A percentile compares a stretch with the other conserved stretches of the same genome.
Evolutionary conservation across 2,329 filamentous ascomycete genomes (phyloP).

Genomic region (Trichoderma harzianum): DNA sequence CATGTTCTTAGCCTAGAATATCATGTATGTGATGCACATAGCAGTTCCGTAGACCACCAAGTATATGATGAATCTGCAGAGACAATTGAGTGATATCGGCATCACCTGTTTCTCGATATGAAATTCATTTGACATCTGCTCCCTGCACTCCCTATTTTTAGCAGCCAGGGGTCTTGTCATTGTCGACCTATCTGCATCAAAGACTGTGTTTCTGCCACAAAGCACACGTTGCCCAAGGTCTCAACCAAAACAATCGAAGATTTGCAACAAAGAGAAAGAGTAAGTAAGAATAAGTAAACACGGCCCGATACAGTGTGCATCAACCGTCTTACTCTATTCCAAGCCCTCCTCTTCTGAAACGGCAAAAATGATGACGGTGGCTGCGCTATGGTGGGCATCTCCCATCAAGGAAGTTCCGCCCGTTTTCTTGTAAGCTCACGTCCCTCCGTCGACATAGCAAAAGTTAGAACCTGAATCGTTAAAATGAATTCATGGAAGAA

Average conservation of each 20-base stretch:
- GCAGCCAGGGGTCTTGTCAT: not conserved
- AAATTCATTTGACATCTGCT: not conserved
- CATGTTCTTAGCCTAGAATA: not conserved
- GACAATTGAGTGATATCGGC: not conserved
- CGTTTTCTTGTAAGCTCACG: not conserved
- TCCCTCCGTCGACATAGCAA: not conserved
- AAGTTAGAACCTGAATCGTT: not conserved
- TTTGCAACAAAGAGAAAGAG: not conserved
- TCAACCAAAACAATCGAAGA: not conserved
- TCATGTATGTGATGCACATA: not conserved
- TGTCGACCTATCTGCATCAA: not conserved
- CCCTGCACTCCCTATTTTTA: not conserved
- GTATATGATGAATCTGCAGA: not conserved
- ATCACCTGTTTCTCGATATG: not conserved
- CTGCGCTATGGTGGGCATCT: not conserved
- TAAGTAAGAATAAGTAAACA: not conserved
- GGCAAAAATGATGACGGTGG: not conserved
- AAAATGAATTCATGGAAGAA: not conserved
- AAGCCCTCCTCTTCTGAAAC: not conserved
- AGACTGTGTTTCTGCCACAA: not conserved
- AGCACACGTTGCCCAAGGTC: not conserved
- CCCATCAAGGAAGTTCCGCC: not conserved
- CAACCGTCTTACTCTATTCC: not conserved
- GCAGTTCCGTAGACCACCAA: not conserved
- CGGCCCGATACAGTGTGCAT: not conserved